Conservation (phyloP, 495 filamentous ascomycete genomes). For the Daldinia grandis region DNA sequence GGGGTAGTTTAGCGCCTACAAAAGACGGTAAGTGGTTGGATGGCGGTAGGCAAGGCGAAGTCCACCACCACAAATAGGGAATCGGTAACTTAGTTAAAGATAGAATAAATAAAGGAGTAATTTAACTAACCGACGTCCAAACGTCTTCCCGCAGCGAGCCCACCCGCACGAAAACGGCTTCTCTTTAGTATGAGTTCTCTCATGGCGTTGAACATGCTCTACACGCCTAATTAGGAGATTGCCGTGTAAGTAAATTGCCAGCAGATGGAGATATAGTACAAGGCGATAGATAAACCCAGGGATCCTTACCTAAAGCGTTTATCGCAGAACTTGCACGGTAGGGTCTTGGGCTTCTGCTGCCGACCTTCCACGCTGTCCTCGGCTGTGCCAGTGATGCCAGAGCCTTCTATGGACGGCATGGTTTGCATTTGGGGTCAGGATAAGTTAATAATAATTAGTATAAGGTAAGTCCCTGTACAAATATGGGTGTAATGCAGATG, state of each 20-base stretch:
- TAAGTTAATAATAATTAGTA: conserved; percentile 50
- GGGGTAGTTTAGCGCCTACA: conserved; percentile 36
- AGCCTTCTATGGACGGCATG: conserved; percentile 59
- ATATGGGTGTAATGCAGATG: conserved; percentile 48
- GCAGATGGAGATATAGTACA: conserved; percentile 52
- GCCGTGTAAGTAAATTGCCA: conserved; percentile 48
- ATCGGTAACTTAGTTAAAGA: conserved; percentile 16
- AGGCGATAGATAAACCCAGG: conserved; percentile 41
- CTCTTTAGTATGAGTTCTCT: conserved; percentile 68
- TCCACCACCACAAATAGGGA: conserved; percentile 34
- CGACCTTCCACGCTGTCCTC: conserved; percentile 58
- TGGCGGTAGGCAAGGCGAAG: conserved; percentile 31
- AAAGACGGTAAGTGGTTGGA: conserved; percentile 41
- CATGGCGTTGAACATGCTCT: conserved; percentile 68
- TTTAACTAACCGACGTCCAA: conserved; percentile 62
- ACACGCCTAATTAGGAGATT: conserved; percentile 59
- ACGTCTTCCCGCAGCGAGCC: conserved; percentile 64
- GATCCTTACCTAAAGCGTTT: conserved; percentile 62
- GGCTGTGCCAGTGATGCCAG: conserved; percentile 51
- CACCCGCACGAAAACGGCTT: conserved; percentile 65
- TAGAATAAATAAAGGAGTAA: conserved; percentile 34
- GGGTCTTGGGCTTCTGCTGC: conserved; percentile 62
- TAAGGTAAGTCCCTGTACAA: conserved; percentile 50
- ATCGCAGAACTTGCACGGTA: conserved; percentile 64
- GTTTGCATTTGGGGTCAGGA: conserved; percentile 54